Base-by-base conservation (phyloP, 495 filamentous ascomycete species). In the Penicillium ucsense region DNA sequence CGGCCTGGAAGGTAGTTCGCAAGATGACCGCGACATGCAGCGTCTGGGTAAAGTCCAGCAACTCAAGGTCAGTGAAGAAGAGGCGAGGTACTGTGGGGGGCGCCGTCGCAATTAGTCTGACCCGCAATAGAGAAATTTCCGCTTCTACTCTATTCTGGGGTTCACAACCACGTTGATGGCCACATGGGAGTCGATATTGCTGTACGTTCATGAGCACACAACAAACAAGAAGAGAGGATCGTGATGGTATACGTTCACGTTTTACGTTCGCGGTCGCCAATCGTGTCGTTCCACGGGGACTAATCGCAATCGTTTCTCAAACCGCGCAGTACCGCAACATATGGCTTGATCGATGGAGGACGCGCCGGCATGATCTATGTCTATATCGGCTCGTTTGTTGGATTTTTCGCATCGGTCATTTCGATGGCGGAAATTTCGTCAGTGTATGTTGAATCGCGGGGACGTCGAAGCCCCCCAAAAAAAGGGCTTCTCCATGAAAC, bases 391-490 rank as follows among this genome's bases (percentile, higher is more conserved):
- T 69, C 64, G 0, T 66, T 67, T 27, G 55, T 65, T 3, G 71
- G 70, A 41, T 72, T 71, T 11, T 57, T 67, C 31, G 64, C 64
- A 5, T 59, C 71, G 35, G 64, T 74, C 4, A 59, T 66, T 5
- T 68, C 64, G 30, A 61, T 78, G 53, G 65, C 70, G 0, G 73
- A 76, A 46, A 71, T 76, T 56, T 66, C 65, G 5, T 71, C 64
- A 3, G 73, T 77, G 72, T 65, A 57, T 12, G 57, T 56, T 8
- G 20, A 20, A 2, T 2, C 20, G 20, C 20, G 20, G 20, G 20
- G 20, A 20, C 20, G 20, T 20, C 20, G 20, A 20, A 20, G 20
- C 20, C 20, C 20, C 20, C 20, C 20, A 20, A 20, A 20, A 20
- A 20, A 2, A 20, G 20, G n/a, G n/a, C n/a, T 20, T 20, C 2